phyloP scores from a whole-genome alignment of 768 basidiomycete genomes.

The Naganishia randhawae region DNA sequence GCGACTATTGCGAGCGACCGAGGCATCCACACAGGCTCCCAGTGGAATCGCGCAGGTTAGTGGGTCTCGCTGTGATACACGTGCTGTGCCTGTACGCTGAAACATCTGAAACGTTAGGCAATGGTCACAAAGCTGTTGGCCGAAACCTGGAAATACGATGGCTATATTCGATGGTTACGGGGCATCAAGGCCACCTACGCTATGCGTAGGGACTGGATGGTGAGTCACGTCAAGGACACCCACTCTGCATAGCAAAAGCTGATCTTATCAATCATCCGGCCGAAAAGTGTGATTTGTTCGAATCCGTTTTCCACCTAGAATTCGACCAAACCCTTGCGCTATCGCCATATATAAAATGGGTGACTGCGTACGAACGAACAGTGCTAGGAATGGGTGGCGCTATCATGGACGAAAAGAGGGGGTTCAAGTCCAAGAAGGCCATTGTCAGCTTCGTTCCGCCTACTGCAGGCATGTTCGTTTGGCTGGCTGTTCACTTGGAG shows the following conservation, averaged over 20 bases:
- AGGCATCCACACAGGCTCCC: conserved; percentile 67
- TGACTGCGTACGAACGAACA: conserved; percentile 56
- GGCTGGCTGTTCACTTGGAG: conserved; percentile 65
- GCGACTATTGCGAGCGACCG: conserved; percentile 65
- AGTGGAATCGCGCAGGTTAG: conserved; percentile 60
- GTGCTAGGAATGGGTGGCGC: conserved; percentile 32
- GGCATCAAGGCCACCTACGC: conserved; percentile 55
- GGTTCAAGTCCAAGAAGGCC: conserved; percentile 39
- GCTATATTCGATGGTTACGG: conserved; percentile 73
- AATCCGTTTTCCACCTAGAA: conserved; percentile 62
- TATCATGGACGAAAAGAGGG: conserved; percentile 54
- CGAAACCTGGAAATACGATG: conserved; percentile 64
- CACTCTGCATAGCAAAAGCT: not conserved
- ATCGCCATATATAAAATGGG: conserved; percentile 45
- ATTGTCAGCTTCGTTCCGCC: conserved; percentile 72
- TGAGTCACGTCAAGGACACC: conserved; percentile 24
- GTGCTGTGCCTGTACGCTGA: too few species aligned
- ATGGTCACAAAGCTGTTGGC: conserved; percentile 62
- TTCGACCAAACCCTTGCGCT: conserved; percentile 42
- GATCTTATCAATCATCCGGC: conserved; percentile 45
- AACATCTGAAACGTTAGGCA: too few species aligned
- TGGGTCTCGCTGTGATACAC: too few species aligned
- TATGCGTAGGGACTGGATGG: conserved; percentile 49
- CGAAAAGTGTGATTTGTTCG: conserved; percentile 58
- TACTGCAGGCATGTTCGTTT: conserved; percentile 72